Percentiles rank a stretch among this genome's conserved stretches.
Conservation (phyloP, 108 stramenopile genomes). For the Discostella pseudostelligera region DNA sequence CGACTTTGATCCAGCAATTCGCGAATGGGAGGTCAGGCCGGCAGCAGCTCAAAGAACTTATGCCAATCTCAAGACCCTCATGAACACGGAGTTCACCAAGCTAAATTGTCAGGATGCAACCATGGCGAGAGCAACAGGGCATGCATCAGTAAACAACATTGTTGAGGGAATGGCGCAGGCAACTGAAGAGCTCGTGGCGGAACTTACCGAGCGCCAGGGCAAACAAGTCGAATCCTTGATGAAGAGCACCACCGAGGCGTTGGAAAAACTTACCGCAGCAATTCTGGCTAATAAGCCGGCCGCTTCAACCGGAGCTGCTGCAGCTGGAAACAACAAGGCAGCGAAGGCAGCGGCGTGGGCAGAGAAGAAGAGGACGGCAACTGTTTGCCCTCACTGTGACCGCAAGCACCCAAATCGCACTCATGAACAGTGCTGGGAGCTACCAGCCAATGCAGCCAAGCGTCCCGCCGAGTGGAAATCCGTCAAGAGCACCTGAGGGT, state of each 20-base stretch:
- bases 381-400: no score
- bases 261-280: conserved; percentile 9
- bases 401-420: neutral
- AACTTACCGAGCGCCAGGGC: no score
- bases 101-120: conserved; percentile 12
- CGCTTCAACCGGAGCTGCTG: neutral
- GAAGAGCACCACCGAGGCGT: conserved; percentile 5
- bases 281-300: conserved; percentile 2
- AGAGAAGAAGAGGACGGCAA: neutral
- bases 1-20: no score
- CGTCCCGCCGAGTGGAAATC: no score
- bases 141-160: conserved; percentile 13
- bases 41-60: no score
- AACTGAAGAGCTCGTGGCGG: no score
- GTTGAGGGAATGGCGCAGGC: neutral
- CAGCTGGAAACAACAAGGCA: no score
- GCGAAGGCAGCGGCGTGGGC: neutral
- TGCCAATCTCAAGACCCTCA: no score
- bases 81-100: neutral
- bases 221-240: no score
- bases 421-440: neutral
- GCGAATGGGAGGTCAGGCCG: no score
- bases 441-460: no score
- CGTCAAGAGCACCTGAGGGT: no score
- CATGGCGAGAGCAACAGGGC: conserved; percentile 11